Conservation (phyloP, 2,329 filamentous ascomycete genomes). For the Nemania bipapillata region DNA sequence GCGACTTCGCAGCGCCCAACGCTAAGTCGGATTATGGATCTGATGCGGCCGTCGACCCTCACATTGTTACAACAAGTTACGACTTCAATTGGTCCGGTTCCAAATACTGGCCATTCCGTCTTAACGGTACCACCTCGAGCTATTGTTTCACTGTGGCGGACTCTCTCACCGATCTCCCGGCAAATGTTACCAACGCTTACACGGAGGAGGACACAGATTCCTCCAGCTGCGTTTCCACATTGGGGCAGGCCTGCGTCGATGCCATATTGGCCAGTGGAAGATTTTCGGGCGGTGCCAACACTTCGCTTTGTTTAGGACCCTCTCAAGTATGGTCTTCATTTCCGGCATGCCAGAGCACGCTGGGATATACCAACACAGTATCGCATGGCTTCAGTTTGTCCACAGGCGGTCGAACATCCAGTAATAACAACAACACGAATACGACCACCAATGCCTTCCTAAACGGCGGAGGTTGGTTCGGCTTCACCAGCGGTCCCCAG, state of each 20-base stretch:
- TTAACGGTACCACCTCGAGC: not conserved
- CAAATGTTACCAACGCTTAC: conserved; percentile 7
- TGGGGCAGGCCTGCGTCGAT: conserved; percentile 7
- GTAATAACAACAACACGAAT: not conserved
- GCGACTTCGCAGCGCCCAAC: conserved; percentile 10
- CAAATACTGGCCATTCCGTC: not conserved
- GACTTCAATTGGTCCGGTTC: conserved; percentile 1
- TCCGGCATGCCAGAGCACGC: not conserved
- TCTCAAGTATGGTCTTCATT: not conserved
- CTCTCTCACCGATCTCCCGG: not conserved
- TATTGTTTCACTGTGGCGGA: conserved; percentile 5
- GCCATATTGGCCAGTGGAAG: not conserved
- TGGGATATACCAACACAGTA: not conserved
- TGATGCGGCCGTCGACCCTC: not conserved
- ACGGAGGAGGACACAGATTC: not conserved
- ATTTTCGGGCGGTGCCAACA: not conserved
- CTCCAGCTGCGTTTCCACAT: not conserved
- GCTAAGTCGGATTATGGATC: not conserved
- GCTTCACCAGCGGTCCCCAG: conserved; percentile 1
- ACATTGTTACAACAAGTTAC: conserved; percentile 6
- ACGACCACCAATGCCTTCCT: not conserved
- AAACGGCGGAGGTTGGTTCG: not conserved
- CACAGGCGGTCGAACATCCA: not conserved
- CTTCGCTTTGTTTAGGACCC: not conserved
- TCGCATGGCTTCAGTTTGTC: not conserved